A percentile compares a stretch with the other conserved stretches of the same genome.
phyloP scores from a whole-genome alignment of 106 monocot genomes.

The Xerophyta viscosa region DNA sequence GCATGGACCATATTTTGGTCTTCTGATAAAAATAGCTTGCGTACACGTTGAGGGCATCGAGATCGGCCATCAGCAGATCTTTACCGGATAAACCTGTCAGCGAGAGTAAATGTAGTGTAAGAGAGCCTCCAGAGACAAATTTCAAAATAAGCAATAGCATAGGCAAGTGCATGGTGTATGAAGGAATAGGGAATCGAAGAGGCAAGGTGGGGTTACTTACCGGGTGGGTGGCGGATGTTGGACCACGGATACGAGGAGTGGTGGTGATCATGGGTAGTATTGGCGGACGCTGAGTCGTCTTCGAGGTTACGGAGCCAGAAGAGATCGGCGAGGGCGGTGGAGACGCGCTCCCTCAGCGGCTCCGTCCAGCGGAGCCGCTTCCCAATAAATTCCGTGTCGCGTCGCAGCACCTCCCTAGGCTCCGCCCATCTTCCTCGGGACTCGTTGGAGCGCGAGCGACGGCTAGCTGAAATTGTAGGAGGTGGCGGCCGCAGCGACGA shows the following conservation, averaged over 20 bases:
- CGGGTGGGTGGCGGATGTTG: conserved; percentile 32
- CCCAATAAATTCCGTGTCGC: no score
- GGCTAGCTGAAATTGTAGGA: no score
- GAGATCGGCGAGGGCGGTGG: conserved; percentile 26
- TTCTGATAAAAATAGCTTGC: conserved; percentile 25
- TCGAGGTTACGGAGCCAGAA: conserved; percentile 71
- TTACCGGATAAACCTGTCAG: conserved; percentile 53
- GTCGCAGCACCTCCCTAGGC: no score
- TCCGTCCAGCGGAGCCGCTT: no score
- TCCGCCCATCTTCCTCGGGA: no score
- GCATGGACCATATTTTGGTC: conserved; percentile 37
- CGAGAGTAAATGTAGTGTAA: not conserved
- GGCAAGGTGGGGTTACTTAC: conserved; percentile 1
- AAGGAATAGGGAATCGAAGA: not conserved
- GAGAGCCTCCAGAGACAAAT: not conserved
- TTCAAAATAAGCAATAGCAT: not conserved
- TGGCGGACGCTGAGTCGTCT: not conserved
- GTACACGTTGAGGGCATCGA: conserved; percentile 65
- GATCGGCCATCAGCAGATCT: conserved; percentile 75
- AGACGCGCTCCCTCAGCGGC: no score
- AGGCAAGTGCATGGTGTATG: not conserved
- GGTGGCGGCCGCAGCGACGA: no score
- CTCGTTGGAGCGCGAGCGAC: no score
- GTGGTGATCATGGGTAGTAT: not conserved
- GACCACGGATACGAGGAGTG: conserved; percentile 4